These are phyloP conservation scores for Hyphodiscus hymeniophilus DNA, from an alignment of 495 filamentous ascomycete species.

Conservation along the genomic window DNA sequence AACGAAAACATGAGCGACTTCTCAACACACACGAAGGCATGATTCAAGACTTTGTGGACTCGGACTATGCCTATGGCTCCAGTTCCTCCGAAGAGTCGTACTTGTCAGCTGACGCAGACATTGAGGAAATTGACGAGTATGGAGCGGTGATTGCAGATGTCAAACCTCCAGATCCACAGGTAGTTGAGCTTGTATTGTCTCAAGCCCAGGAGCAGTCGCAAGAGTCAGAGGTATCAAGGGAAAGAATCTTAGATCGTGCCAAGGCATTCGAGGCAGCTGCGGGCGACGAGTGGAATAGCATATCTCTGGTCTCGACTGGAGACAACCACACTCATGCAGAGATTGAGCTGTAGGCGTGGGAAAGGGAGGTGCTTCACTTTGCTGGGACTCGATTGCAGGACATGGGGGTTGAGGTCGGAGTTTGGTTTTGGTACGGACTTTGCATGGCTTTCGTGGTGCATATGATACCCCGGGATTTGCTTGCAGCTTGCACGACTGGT, in stretches of 20 bases:
- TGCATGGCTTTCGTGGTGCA: too few relatives aligned
- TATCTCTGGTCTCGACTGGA: slow-evolving; percentile 38
- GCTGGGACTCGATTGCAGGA: too few relatives aligned
- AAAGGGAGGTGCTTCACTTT: neutral
- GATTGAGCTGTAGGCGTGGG: slow-evolving; percentile 32
- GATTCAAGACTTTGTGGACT: slow-evolving; percentile 1
- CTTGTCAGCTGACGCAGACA: neutral
- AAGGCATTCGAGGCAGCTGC: slow-evolving; percentile 9
- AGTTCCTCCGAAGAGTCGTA: neutral
- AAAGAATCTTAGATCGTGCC: neutral
- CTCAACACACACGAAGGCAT: slow-evolving; percentile 2
- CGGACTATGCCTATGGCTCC: slow-evolving; percentile 5
- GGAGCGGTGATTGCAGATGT: slow-evolving; percentile 6
- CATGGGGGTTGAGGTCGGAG: neutral
- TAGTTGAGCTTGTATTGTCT: slow-evolving; percentile 14
- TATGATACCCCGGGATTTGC: slow-evolving; percentile 12
- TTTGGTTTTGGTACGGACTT: too few relatives aligned
- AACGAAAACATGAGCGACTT: neutral
- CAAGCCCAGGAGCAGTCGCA: slow-evolving; percentile 2
- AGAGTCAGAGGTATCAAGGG: slow-evolving; percentile 3
- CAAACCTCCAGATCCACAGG: slow-evolving; percentile 1
- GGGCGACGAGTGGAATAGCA: slow-evolving; percentile 32
- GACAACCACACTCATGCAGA: slow-evolving; percentile 41
- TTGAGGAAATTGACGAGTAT: slow-evolving; percentile 11
- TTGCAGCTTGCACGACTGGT: neutral